Base-by-base conservation (phyloP, 176 grass and related monocot species). In the Raddia distichophylla region DNA sequence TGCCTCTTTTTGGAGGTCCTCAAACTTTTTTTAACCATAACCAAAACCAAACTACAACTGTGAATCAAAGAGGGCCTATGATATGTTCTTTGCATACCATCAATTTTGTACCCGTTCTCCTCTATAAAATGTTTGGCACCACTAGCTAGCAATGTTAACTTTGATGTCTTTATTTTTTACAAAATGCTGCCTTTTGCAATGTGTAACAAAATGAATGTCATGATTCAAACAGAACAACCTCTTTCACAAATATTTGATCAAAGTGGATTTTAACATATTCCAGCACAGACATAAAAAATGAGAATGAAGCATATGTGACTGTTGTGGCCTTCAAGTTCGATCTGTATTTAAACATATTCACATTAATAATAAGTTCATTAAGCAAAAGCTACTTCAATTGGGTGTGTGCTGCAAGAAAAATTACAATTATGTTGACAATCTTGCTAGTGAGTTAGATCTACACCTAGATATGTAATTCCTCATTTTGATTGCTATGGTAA, bases 361-460 rank as follows among this genome's bases (percentile, higher is more conserved):
- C 43, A 5, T 43, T 35, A 49, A 51, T 27, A 52, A 17, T 43
- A 18, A 32, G 54, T 67, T 44, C 33, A 88, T 52, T 81, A 20
- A 64, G 18, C 67, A 87, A 46, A 77, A 73, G 6, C 51, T 40
- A 22, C 14, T 81, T 77, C 35, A 12, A 18, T 71, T 77, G 47
- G 73, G 44, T 71, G 37, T 37, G 51, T 35, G 3, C 18, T 20
- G 8, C 6, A 20, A 2, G 16, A 42, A 76, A 75, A 64, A 60
- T 16, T 54, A 71, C 12, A 42, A 13, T 10, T 73, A 20, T 13
- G 48, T 78, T 71, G 35, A 18, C 80, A 64, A 55, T 75, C 15
- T 63, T 34, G 32, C 49, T 71, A 57, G 40, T 64, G 67, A 14
- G n/a, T 81, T 46, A 40, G 22, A 79, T 33, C 33, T 52, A 70